A percentile compares a stretch with the other conserved stretches of the same genome.
These are phyloP conservation scores for Galeopsis tetrahit DNA, from an alignment of 257 asterid species.

Conservation along the genomic window DNA sequence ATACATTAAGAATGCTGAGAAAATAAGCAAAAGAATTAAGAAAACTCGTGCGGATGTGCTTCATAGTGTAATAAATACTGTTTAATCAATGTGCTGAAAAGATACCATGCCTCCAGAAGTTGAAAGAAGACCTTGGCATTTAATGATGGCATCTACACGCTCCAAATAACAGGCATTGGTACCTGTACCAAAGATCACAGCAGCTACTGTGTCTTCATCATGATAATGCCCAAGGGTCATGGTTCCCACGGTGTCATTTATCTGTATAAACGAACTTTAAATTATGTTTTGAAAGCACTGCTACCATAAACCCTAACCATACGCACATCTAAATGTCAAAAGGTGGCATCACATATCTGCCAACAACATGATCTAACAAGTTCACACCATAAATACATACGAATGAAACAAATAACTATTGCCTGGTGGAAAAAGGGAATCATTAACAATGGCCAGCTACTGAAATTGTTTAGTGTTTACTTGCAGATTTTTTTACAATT, in stretches of 20 bases:
- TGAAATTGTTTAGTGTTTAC: background rate
- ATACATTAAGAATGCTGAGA: slow-evolving; percentile 20
- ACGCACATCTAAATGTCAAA: background rate
- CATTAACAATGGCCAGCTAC: background rate
- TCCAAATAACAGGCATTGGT: slow-evolving; percentile 96
- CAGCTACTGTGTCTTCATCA: slow-evolving; percentile 84
- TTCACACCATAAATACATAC: background rate
- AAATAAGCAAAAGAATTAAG: background rate
- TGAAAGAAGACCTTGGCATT: slow-evolving; percentile 80
- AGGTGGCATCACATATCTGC: slow-evolving; percentile 40
- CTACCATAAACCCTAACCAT: background rate
- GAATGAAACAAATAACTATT: background rate
- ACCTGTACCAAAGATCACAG: slow-evolving; percentile 87
- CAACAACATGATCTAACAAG: background rate
- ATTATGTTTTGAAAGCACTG: slow-evolving; percentile 6
- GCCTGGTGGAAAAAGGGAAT: slow-evolving; percentile 12
- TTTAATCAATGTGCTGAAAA: slow-evolving; percentile 23
- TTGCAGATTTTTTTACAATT: background rate
- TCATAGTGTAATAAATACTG: slow-evolving; percentile 15
- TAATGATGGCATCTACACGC: slow-evolving; percentile 81
- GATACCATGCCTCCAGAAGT: slow-evolving; percentile 77
- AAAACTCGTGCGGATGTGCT: background rate
- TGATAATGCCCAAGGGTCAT: slow-evolving; percentile 80
- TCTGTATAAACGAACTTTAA: slow-evolving; percentile 45
- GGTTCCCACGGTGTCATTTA: slow-evolving; percentile 87